phyloP scores from a whole-genome alignment of 805 yeast species.

The Metschnikowia continentalis region DNA sequence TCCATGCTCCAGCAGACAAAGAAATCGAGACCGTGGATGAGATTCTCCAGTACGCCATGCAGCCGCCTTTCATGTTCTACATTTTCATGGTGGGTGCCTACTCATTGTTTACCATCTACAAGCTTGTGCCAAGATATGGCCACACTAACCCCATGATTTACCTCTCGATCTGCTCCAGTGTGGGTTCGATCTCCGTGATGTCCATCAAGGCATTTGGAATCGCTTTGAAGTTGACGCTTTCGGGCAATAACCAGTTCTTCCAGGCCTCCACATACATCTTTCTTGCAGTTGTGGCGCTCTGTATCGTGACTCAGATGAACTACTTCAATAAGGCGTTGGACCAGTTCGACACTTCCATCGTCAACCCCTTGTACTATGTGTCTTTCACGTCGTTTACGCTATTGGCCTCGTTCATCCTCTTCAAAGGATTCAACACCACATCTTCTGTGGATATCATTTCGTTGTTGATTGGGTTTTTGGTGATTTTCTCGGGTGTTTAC shows the following conservation, averaged over 20 bases:
- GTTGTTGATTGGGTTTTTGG: conserved; percentile 76
- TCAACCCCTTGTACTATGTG: conserved; percentile 86
- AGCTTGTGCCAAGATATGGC: conserved; percentile 78
- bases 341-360: conserved; percentile 89
- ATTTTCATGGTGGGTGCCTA: conserved; percentile 59
- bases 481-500: conserved; percentile 85
- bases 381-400: conserved; percentile 87
- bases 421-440: conserved; percentile 83
- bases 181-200: conserved; percentile 89
- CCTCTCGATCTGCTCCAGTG: conserved; percentile 83
- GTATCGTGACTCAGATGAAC: conserved; percentile 89
- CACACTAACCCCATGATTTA: conserved; percentile 81
- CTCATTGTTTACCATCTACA: conserved; percentile 74
- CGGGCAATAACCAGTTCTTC: conserved; percentile 84
- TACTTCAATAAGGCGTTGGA: conserved; percentile 91
- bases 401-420: conserved; percentile 79
- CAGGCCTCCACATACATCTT: conserved; percentile 82
- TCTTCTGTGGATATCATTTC: conserved; percentile 77
- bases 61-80: conserved; percentile 72
- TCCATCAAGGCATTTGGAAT: conserved; percentile 91
- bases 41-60: conserved; percentile 71
- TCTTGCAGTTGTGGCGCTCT: conserved; percentile 68
- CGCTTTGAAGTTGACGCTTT: conserved; percentile 77
- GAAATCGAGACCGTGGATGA: conserved; percentile 87
- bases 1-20: conserved; percentile 94